Base-by-base conservation (phyloP, 495 filamentous ascomycete species). In the Staphylotrichum longicolle region DNA sequence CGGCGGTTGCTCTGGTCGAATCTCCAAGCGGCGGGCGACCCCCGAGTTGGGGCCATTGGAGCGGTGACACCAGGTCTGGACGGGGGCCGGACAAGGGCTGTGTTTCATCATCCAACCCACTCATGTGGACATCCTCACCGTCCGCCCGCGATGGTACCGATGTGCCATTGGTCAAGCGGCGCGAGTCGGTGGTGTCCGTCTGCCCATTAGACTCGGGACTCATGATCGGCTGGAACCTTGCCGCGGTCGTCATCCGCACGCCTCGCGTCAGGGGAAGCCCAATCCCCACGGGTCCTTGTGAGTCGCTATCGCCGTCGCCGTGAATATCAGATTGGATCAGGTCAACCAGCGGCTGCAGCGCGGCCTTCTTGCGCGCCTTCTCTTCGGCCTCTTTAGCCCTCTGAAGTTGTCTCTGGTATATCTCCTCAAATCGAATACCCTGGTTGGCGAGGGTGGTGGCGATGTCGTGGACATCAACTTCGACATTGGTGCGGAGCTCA, bases 401-500 rank as follows among this genome's bases (percentile, higher is more conserved):
- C 67, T 85, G 82, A 61, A 87, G 68, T 68, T 96, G 89, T 52
- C 91, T 83, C n/a, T 80, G 66, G 70, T 91, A 93, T 3, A 90
- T 78, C 10, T 85, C 80, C 35, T 77, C 81, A 33, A 71, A 74
- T 63, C 71, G 68, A 52, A 78, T 68, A 20, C 73, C 64, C 14
- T 69, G 59, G 45, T 57, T 60, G 5, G 62, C 68, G 47, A 93
- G 86, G 27, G 86, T 81, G 40, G 79, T 77, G 60, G 87, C 84
- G 41, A 96, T 85, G 34, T 81, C 82, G 12, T 81, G 78, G 61
- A 96, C 85, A 71, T 97, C 94, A 12, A 98, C 92, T 66, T 96
- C 91, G 3, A 95, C 91, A 70, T 97, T 97, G 14, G 91, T 84
- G 4, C 89, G 75, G 50, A 98, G 85, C 73, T 98, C 94, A 63